Conservation (phyloP, 768 basidiomycete species). For the Termitomyces sp. region DNA sequence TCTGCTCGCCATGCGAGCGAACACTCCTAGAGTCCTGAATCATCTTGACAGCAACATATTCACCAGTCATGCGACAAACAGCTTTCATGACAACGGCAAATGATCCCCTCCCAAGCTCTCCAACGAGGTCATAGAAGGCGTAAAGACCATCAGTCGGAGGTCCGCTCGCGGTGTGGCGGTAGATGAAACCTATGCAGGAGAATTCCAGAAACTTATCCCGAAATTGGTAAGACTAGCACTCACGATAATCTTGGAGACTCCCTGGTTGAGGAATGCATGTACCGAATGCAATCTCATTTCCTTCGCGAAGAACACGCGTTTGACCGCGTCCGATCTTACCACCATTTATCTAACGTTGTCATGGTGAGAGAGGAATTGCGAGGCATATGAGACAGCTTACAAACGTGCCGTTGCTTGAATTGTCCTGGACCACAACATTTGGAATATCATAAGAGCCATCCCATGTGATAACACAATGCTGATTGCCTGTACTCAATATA, state of each 20-base stretch:
- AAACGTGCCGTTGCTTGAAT: slow-evolving; percentile 72
- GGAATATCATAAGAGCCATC: slow-evolving; percentile 43
- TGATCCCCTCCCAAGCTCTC: slow-evolving; percentile 82
- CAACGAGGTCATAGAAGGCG: slow-evolving; percentile 58
- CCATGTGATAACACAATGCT: slow-evolving; percentile 56
- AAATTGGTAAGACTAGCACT: slow-evolving; percentile 20
- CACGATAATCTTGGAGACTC: slow-evolving; percentile 70
- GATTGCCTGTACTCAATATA: slow-evolving; percentile 36
- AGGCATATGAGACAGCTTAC: slow-evolving; percentile 29
- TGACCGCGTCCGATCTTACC: slow-evolving; percentile 53
- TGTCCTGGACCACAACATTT: slow-evolving; percentile 46
- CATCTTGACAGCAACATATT: slow-evolving; percentile 86
- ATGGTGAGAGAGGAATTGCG: not conserved
- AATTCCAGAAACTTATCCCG: not conserved
- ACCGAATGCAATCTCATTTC: slow-evolving; percentile 88
- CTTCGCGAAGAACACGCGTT: slow-evolving; percentile 58
- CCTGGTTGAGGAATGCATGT: slow-evolving; percentile 39
- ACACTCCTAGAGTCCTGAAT: slow-evolving; percentile 51
- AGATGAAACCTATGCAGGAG: slow-evolving; percentile 57
- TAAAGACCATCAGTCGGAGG: slow-evolving; percentile 49
- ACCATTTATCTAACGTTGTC: slow-evolving; percentile 54
- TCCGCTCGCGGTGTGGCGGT: slow-evolving; percentile 54
- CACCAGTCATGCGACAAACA: slow-evolving; percentile 61
- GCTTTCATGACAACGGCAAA: slow-evolving; percentile 91
- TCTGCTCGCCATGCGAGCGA: slow-evolving; percentile 19